Percentiles rank a stretch among this genome's conserved stretches.
These are phyloP conservation scores for Nothophoma quercina DNA, from an alignment of 2,329 filamentous ascomycete genomes.

Conservation along the genomic window DNA sequence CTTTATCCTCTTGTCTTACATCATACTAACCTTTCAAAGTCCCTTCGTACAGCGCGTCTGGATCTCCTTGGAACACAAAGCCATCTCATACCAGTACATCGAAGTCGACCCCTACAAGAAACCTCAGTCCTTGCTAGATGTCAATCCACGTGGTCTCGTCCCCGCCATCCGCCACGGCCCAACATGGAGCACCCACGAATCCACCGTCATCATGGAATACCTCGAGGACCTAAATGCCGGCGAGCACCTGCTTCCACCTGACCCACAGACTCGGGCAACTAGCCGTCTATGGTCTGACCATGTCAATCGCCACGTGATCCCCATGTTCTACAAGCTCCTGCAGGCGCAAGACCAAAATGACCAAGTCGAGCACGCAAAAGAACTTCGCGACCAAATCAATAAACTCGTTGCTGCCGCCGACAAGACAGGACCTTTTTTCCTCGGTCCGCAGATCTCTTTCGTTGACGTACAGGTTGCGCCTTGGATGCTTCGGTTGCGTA, in stretches of 20 bases:
- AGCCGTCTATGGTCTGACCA: conserved; percentile 84
- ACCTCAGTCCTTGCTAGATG: conserved; percentile 72
- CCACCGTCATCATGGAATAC: conserved; percentile 86
- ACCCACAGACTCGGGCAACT: conserved; percentile 73
- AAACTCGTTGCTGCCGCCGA: conserved; percentile 66
- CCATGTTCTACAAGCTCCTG: conserved; percentile 76
- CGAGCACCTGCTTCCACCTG: conserved; percentile 68
- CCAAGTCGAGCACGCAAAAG: conserved; percentile 66
- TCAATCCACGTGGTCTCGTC: conserved; percentile 78
- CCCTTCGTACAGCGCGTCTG: conserved; percentile 88
- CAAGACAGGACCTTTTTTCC: conserved; percentile 73
- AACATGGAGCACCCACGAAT: conserved; percentile 84
- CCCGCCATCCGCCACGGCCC: conserved; percentile 76
- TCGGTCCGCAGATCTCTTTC: conserved; percentile 64
- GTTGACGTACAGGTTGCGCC: conserved; percentile 80
- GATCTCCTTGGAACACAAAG: conserved; percentile 85
- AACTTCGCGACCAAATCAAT: conserved; percentile 71
- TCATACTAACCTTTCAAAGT: conserved; percentile 50
- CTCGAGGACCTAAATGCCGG: conserved; percentile 75
- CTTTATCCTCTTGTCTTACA: conserved; percentile 18
- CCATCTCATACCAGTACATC: conserved; percentile 82
- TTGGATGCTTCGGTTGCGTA: conserved; percentile 74
- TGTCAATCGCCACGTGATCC: conserved; percentile 78
- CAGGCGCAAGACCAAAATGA: conserved; percentile 68
- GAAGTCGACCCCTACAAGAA: conserved; percentile 84